Conservation (phyloP, 75 land plant species). For the Picea glauca region DNA sequence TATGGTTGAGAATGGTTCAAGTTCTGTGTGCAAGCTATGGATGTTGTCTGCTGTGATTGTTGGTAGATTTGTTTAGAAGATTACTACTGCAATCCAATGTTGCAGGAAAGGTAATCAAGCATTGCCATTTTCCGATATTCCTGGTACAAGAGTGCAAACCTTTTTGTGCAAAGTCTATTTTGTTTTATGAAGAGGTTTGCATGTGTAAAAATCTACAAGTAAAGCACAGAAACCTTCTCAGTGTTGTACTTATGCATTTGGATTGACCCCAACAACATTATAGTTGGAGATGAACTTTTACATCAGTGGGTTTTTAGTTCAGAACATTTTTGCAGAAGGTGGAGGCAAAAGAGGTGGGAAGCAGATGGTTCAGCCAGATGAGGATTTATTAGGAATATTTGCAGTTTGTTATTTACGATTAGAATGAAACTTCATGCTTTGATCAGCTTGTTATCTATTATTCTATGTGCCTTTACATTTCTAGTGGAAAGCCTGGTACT, state of each 20-base stretch:
- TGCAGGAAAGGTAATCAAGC: neutral
- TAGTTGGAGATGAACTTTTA: neutral
- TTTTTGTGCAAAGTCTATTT: constrained; percentile 1
- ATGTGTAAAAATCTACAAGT: neutral
- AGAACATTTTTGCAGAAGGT: neutral
- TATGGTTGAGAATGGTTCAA: constrained; percentile 7
- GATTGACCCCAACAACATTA: neutral
- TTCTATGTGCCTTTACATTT: neutral
- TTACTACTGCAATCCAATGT: neutral
- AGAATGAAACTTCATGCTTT: neutral
- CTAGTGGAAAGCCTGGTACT: neutral
- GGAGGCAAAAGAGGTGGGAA: constrained; percentile 2
- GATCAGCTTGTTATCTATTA: neutral
- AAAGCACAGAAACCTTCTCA: neutral
- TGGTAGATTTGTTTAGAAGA: neutral
- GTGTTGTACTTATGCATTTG: neutral
- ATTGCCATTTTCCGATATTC: neutral
- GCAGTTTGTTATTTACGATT: neutral
- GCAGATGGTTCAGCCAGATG: neutral
- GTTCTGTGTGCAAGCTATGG: constrained; percentile 5
- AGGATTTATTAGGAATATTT: neutral
- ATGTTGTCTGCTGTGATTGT: constrained; percentile 7
- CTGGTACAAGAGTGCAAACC: constrained; percentile 1
- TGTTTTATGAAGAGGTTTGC: constrained; percentile 4
- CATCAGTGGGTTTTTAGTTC: neutral